phyloP scores from a whole-genome alignment of 495 filamentous ascomycete species.

The Aspergillus panamensis region DNA sequence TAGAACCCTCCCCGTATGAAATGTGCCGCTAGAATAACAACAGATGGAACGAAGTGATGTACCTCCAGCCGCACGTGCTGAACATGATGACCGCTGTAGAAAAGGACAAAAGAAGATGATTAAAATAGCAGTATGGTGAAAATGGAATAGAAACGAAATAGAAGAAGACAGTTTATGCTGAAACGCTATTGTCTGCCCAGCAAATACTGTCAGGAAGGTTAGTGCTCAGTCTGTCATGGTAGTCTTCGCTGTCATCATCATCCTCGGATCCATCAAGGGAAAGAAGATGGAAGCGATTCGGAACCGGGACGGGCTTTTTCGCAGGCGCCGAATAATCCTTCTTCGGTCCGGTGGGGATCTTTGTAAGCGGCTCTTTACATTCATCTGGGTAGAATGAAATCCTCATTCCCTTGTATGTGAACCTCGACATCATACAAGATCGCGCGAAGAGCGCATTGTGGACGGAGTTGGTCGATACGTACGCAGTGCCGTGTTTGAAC shows the following conservation, averaged over 20 bases:
- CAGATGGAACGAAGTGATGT: background rate
- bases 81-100: conserved; percentile 2
- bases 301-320: conserved; percentile 34
- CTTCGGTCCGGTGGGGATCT: conserved; percentile 25
- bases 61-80: background rate
- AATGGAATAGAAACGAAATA: background rate
- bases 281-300: conserved; percentile 66
- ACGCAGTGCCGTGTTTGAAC: conserved; percentile 54
- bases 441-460: conserved; percentile 71
- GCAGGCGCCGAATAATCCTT: conserved; percentile 32
- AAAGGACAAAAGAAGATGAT: conserved; percentile 1
- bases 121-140: background rate
- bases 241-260: conserved; percentile 28
- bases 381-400: conserved; percentile 74
- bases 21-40: conserved; percentile 2
- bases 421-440: conserved; percentile 74
- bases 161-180: conserved; percentile 4
- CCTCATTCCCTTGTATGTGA: conserved; percentile 67
- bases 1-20: background rate
- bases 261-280: conserved; percentile 50
- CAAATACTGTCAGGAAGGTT: conserved; percentile 7
- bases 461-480: conserved; percentile 73
- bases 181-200: conserved; percentile 24
- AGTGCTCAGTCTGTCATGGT: conserved; percentile 10
- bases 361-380: conserved; percentile 60